Conservation (phyloP, 2,329 filamentous ascomycete genomes). For the Verticillium nonalfalfae region DNA sequence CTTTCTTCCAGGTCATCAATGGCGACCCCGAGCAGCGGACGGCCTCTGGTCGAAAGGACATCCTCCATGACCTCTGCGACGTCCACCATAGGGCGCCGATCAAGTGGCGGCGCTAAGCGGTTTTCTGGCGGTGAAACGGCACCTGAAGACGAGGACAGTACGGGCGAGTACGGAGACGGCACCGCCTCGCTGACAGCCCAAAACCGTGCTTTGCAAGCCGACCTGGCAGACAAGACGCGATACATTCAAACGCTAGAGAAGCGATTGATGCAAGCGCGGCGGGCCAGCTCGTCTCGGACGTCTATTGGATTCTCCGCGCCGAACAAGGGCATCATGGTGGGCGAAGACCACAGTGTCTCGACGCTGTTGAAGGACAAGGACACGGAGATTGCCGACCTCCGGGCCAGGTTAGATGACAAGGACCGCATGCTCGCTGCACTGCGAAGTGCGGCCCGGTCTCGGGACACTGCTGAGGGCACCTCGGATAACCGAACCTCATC, state of each 20-base stretch:
- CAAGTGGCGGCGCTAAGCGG: conserved; percentile 32
- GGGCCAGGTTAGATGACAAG: conserved; percentile 85
- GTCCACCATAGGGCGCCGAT: conserved; percentile 51
- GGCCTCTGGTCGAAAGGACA: conserved; percentile 54
- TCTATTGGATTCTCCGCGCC: conserved; percentile 63
- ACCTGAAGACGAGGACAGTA: conserved; percentile 59
- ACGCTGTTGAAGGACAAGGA: conserved; percentile 81
- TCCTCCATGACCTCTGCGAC: conserved; percentile 60
- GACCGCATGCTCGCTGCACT: conserved; percentile 88
- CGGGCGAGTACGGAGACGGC: conserved; percentile 82
- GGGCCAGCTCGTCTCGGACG: conserved; percentile 82
- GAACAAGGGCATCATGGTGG: conserved; percentile 60
- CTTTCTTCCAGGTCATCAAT: conserved; percentile 64
- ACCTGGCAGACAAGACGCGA: conserved; percentile 91
- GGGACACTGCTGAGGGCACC: conserved; percentile 65
- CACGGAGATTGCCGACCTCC: conserved; percentile 84
- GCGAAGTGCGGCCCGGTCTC: conserved; percentile 75
- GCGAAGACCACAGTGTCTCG: conserved; percentile 71
- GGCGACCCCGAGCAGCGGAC: conserved; percentile 51
- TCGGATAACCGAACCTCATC: conserved; percentile 18
- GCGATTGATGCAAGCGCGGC: conserved; percentile 79
- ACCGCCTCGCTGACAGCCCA: conserved; percentile 77
- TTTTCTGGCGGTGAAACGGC: conserved; percentile 34
- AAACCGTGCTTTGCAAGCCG: conserved; percentile 86
- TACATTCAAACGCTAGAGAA: conserved; percentile 95